Evolutionary conservation across 2,329 filamentous ascomycete species (phyloP), one percentile per base, ranked within the genome.

Genomic region (Aureobasidium mangrovei): DNA sequence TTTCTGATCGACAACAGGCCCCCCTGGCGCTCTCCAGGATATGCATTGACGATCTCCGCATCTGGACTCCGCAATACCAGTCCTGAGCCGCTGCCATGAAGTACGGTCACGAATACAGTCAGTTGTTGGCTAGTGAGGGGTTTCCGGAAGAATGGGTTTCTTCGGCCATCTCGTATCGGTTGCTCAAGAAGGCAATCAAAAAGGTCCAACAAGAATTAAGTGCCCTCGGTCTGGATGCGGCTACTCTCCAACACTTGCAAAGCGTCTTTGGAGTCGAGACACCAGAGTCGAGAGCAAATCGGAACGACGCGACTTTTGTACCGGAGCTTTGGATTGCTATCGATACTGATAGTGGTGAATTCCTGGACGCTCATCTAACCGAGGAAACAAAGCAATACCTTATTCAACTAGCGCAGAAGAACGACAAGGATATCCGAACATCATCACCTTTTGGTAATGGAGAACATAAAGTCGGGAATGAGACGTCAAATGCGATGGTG

Each of bases 131-230:
- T 59, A 79, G 75, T 60, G 85, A 88, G 76, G 85, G 80, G 60
- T 95, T 89, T 66, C 89, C 89, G 6, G 72, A 79, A 47, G 82
- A 84, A 65, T 82, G 79, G 79, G 71, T 90, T 46, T 77, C 85
- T 42, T 83, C 82, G 29, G 88, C 89, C 46, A 87, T 95, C 58
- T 88, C 86, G 2, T 95, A 95, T 67, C 80, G 84, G 42, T 81
- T 89, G 68, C 79, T 95, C 55, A 95, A 95, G 71, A 95, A 94
- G 73, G 88, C 86, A 70, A 84, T 95, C 65, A 91, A 91, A 66
- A 84, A 84, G 65, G 84, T 94, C 47, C 81, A 84, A 60, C 72
- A 74, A 49, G 88, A 95, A 72, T 77, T 95, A 51, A 72, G 76
- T 39, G 76, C 78, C 33, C 72, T 91, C 10, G 88, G 88, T 6